Percentiles rank a stretch among this genome's conserved stretches.
Evolutionary conservation across 495 filamentous ascomycete genomes (phyloP).

Genomic region (Tetracladium setigerum): DNA sequence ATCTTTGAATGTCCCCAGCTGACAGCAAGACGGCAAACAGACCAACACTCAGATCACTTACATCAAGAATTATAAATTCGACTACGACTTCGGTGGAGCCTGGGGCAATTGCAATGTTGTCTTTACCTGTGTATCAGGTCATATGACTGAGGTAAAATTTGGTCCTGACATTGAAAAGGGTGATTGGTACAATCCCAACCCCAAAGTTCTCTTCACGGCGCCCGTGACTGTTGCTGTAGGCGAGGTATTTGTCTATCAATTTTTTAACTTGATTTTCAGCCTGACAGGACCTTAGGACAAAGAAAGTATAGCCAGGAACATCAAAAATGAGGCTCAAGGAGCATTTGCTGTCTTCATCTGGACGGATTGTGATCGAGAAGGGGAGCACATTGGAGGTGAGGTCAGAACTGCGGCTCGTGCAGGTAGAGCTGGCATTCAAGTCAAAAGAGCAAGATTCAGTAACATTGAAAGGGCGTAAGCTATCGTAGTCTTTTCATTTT

Average conservation of each 20-base stretch:
- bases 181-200: slow-evolving; percentile 73
- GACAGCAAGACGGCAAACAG: slow-evolving; percentile 30
- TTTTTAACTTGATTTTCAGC: not conserved
- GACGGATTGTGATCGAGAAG: slow-evolving; percentile 98
- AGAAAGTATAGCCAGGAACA: slow-evolving; percentile 75
- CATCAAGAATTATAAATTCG: slow-evolving; percentile 91
- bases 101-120: slow-evolving; percentile 81
- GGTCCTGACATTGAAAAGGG: slow-evolving; percentile 46
- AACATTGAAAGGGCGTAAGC: slow-evolving; percentile 89
- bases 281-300: slow-evolving; percentile 52
- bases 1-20: slow-evolving; percentile 23
- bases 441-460: slow-evolving; percentile 85
- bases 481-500: slow-evolving; percentile 12
- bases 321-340: slow-evolving; percentile 64
- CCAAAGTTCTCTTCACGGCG: slow-evolving; percentile 74
- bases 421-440: slow-evolving; percentile 64
- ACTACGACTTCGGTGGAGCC: slow-evolving; percentile 71
- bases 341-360: slow-evolving; percentile 78
- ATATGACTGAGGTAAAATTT: slow-evolving; percentile 72
- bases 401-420: slow-evolving; percentile 72
- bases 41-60: slow-evolving; percentile 56
- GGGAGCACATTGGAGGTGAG: slow-evolving; percentile 93
- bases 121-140: slow-evolving; percentile 89
- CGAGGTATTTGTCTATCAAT: slow-evolving; percentile 36
- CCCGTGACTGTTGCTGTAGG: slow-evolving; percentile 59